Evolutionary conservation across 225 moss, liverwort and hornwort genomes (phyloP).

Genomic region (Thuidium tamariscinum): DNA sequence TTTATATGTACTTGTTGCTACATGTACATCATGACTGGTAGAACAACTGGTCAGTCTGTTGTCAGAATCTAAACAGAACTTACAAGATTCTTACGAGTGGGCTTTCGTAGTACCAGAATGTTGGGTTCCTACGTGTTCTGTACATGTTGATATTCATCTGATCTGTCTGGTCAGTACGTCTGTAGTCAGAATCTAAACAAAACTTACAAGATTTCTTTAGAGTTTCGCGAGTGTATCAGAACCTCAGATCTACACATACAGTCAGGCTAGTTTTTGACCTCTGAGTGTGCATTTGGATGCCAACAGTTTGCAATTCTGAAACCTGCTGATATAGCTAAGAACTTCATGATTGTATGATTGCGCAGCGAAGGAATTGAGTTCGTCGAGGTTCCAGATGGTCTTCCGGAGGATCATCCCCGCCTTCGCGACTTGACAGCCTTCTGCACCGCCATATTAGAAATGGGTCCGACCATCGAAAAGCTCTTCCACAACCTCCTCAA

Average conservation of each 20-base stretch:
- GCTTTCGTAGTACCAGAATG: no score
- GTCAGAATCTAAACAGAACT: neutral
- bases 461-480: neutral
- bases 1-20: neutral
- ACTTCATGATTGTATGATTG: neutral
- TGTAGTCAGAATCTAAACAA: no score
- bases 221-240: no score
- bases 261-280: no score
- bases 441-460: neutral
- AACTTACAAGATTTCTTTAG: no score
- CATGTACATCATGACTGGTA: neutral
- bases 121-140: no score
- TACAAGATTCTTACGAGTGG: no score
- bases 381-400: neutral
- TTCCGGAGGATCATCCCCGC: neutral
- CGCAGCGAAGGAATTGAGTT: neutral
- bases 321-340: neutral
- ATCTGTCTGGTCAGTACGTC: no score
- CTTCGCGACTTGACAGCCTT: neutral
- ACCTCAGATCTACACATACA: no score
- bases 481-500: neutral
- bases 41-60: neutral
- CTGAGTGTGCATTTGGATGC: no score
- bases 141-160: neutral
- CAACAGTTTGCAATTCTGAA: neutral